Evolutionary conservation across 176 grass and related monocot genomes (phyloP).

Genomic region (Ampelocalamus luodianensis): DNA sequence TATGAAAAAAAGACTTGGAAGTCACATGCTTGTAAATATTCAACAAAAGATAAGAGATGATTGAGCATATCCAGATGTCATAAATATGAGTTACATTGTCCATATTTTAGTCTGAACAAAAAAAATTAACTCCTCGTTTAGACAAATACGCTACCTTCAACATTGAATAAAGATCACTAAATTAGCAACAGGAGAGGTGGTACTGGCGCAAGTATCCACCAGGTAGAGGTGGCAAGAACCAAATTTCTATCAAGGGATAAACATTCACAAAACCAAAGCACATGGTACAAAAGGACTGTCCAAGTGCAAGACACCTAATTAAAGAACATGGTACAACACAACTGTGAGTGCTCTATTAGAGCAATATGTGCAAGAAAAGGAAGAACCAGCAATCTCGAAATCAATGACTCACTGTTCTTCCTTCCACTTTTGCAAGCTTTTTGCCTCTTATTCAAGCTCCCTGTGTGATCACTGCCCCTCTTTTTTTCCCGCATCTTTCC

Average conservation of each 20-base stretch:
- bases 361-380: background rate
- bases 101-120: background rate
- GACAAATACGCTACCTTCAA: background rate
- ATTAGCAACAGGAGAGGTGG: background rate
- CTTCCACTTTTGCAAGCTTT: background rate
- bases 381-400: background rate
- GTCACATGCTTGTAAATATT: conserved; percentile 21
- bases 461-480: background rate
- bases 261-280: too few species aligned
- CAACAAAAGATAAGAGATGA: background rate
- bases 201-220: background rate
- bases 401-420: background rate
- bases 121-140: background rate
- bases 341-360: background rate
- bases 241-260: background rate
- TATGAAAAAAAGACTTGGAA: background rate
- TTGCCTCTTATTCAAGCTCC: conserved; percentile 23
- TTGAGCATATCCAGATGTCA: background rate
- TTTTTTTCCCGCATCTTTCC: background rate
- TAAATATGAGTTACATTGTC: background rate
- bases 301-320: background rate
- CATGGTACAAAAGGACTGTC: background rate
- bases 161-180: background rate
- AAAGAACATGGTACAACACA: background rate
- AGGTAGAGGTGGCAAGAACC: background rate